phyloP scores from a whole-genome alignment of 139 green algal species.

The Pleodorina starrii region DNA sequence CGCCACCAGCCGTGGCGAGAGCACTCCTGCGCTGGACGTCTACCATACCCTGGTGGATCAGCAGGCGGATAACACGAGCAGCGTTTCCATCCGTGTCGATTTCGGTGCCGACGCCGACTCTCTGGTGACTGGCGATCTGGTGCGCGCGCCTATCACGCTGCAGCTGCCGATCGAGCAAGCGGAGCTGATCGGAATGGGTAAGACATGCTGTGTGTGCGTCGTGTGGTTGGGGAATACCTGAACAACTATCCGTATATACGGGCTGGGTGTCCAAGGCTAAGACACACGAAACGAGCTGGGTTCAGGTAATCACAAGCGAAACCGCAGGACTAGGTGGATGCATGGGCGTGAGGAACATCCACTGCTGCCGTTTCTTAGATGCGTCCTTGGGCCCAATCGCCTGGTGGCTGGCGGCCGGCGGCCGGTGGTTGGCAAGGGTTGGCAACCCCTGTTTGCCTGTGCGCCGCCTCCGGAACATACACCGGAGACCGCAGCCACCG shows the following conservation, averaged over 20 bases:
- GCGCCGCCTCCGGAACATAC: no score
- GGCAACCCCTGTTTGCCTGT: no score
- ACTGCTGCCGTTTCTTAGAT: no score
- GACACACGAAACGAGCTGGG: no score
- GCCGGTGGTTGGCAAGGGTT: no score
- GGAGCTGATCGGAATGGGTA: background rate
- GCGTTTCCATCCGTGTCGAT: background rate
- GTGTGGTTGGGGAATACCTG: background rate
- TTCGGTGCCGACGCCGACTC: background rate
- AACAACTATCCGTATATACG: background rate
- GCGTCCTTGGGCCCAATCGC: no score
- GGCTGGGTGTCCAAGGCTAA: no score
- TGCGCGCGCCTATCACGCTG: background rate
- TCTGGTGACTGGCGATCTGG: constrained; percentile 6
- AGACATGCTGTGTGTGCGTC: background rate
- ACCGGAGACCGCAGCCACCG: background rate
- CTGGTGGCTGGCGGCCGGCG: no score
- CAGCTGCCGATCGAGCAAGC: background rate
- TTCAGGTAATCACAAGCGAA: no score
- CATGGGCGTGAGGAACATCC: no score
- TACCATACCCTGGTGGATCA: background rate
- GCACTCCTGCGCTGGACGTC: background rate
- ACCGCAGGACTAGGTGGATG: no score
- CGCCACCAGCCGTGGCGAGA: no score
- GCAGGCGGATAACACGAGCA: background rate